These are phyloP conservation scores for Saururus chinensis DNA, from an alignment of 164 flowering plant genomes.

Conservation along the genomic window DNA sequence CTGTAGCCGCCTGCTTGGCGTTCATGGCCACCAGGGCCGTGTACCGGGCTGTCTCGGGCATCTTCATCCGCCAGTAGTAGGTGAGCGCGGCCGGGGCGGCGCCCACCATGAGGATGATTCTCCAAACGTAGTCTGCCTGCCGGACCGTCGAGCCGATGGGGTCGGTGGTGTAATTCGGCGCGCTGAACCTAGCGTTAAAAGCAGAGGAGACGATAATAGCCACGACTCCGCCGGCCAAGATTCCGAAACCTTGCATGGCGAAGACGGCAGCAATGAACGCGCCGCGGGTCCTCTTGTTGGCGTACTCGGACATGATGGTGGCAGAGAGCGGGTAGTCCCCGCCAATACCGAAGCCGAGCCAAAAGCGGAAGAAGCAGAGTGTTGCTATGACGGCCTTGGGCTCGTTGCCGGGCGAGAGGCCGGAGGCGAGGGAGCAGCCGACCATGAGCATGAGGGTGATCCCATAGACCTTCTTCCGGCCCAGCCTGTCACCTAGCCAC, in stretches of 20 bases:
- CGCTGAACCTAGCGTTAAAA: conserved; percentile 29
- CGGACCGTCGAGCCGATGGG: conserved; percentile 38
- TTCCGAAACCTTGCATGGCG: conserved; percentile 86
- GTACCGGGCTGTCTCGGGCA: conserved; percentile 86
- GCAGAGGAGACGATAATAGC: conserved; percentile 41
- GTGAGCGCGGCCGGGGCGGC: conserved; percentile 63
- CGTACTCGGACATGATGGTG: conserved; percentile 84
- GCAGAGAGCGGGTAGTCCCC: conserved; percentile 92
- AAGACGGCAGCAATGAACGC: conserved; percentile 81
- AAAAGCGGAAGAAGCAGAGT: conserved; percentile 81
- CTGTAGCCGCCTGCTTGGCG: conserved; percentile 42
- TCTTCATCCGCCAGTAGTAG: conserved; percentile 74
- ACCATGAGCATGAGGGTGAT: conserved; percentile 68
- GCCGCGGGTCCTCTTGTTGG: conserved; percentile 79
- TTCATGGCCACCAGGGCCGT: conserved; percentile 77
- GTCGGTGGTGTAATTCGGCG: conserved; percentile 35
- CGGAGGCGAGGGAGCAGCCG: conserved; percentile 39
- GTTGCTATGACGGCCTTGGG: conserved; percentile 61
- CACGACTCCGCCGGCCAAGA: conserved; percentile 59
- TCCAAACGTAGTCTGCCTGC: conserved; percentile 61
- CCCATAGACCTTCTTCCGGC: conserved; percentile 77
- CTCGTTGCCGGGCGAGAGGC: conserved; percentile 48
- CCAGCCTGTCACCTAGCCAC: conserved; percentile 84
- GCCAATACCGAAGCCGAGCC: conserved; percentile 89
- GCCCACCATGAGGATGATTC: conserved; percentile 63